These are phyloP conservation scores for Nemania abortiva DNA, from an alignment of 2,329 filamentous ascomycete species.

Conservation along the genomic window DNA sequence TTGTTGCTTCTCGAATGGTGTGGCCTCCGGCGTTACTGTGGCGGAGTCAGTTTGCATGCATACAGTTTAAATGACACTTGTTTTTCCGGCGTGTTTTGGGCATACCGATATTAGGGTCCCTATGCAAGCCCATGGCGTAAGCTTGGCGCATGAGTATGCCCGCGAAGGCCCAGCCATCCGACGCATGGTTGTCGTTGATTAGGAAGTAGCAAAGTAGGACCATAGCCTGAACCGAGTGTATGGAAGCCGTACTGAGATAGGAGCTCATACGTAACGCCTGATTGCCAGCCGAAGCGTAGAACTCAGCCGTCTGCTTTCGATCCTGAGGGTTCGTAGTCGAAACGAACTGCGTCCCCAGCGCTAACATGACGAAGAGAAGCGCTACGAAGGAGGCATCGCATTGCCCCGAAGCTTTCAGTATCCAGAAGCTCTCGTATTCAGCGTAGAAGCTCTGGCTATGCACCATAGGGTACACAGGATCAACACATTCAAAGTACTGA, in stretches of 20 bases:
- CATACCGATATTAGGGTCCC: slow-evolving; percentile 78
- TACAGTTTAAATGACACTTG: too few species aligned
- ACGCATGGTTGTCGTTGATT: slow-evolving; percentile 87
- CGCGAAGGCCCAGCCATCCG: slow-evolving; percentile 85
- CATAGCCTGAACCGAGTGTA: slow-evolving; percentile 83
- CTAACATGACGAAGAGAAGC: slow-evolving; percentile 81
- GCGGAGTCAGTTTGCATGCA: slow-evolving; percentile 21
- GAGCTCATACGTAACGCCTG: slow-evolving; percentile 81
- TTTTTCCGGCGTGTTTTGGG: neutral
- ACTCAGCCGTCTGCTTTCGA: slow-evolving; percentile 81
- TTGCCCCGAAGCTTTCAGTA: slow-evolving; percentile 68
- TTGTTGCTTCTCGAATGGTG: slow-evolving; percentile 79
- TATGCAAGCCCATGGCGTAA: slow-evolving; percentile 84
- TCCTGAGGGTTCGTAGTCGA: slow-evolving; percentile 68
- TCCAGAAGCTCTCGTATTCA: slow-evolving; percentile 85
- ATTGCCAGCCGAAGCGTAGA: slow-evolving; percentile 83
- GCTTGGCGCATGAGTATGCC: slow-evolving; percentile 82
- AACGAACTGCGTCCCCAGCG: slow-evolving; percentile 83
- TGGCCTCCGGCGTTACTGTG: slow-evolving; percentile 72
- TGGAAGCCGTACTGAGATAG: slow-evolving; percentile 79
- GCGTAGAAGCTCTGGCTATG: slow-evolving; percentile 80
- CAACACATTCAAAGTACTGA: slow-evolving; percentile 77
- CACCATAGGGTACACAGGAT: slow-evolving; percentile 85
- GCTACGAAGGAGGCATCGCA: slow-evolving; percentile 77
- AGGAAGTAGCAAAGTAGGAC: slow-evolving; percentile 85